Evolutionary conservation across 371 early-diverging fungal genomes (phyloP).

Genomic region (Agmasoma carcini): DNA sequence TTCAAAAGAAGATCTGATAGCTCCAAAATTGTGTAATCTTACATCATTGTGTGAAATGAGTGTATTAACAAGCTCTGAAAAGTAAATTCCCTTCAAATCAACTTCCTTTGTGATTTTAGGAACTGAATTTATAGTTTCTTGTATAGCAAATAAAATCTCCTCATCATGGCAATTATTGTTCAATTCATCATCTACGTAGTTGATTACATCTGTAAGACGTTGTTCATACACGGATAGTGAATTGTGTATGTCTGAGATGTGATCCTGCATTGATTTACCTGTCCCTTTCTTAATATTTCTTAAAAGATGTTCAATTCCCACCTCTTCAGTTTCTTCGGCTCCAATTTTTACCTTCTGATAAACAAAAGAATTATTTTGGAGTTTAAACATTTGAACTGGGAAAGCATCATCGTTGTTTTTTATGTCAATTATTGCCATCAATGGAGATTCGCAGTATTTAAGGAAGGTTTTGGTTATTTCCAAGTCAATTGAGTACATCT

Average conservation of each 20-base stretch:
- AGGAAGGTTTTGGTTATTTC: constrained; percentile 91
- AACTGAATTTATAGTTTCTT: constrained; percentile 44
- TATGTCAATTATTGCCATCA: constrained; percentile 51
- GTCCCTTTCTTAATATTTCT: constrained; percentile 63
- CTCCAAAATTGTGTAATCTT: constrained; percentile 17
- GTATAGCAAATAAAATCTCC: constrained; percentile 37
- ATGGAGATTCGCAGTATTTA: constrained; percentile 73
- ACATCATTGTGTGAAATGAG: constrained; percentile 33
- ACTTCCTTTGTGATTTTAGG: constrained; percentile 29
- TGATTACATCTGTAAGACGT: constrained; percentile 31
- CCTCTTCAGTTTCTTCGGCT: constrained; percentile 97
- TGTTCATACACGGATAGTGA: constrained; percentile 35
- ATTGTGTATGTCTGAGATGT: constrained; percentile 31
- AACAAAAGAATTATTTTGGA: constrained; percentile 71
- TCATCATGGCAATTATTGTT: constrained; percentile 22
- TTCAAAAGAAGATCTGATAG: constrained; percentile 19
- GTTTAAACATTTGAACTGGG: constrained; percentile 60
- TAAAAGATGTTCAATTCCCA: constrained; percentile 94
- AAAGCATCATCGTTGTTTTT: constrained; percentile 37
- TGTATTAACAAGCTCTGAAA: constrained; percentile 28
- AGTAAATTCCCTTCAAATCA: constrained; percentile 18
- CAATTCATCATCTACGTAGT: constrained; percentile 38
- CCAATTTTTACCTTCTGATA: constrained; percentile 82
- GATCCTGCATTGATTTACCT: constrained; percentile 35
- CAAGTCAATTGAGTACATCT: constrained; percentile 81